phyloP scores from a whole-genome alignment of 768 basidiomycete genomes.

The Xerocomellus chrysenteron region DNA sequence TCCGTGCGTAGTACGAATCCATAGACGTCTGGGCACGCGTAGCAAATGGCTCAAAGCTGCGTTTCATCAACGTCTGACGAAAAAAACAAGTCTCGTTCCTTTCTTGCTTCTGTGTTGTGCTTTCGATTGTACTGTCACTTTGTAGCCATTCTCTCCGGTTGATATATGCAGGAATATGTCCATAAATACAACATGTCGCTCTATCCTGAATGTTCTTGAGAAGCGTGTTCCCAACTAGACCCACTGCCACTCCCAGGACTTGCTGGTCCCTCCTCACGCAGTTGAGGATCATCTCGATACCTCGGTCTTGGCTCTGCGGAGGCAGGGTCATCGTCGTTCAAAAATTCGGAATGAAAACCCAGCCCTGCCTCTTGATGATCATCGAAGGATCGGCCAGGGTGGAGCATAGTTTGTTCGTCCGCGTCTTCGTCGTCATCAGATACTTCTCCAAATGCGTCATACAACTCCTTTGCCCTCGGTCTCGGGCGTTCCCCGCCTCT shows the following conservation, averaged over 20 bases:
- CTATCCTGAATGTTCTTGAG: slow-evolving; percentile 34
- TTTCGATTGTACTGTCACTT: slow-evolving; percentile 15
- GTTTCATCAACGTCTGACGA: slow-evolving; percentile 49
- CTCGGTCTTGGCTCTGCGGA: slow-evolving; percentile 29
- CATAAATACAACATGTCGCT: slow-evolving; percentile 12
- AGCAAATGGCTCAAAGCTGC: slow-evolving; percentile 81
- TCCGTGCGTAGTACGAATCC: slow-evolving; percentile 71
- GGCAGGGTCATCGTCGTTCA: slow-evolving; percentile 72
- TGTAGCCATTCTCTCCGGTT: slow-evolving; percentile 6
- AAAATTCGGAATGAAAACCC: slow-evolving; percentile 75
- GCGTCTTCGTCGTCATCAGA: slow-evolving; percentile 81
- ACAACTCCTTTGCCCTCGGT: slow-evolving; percentile 81
- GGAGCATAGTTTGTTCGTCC: slow-evolving; percentile 69
- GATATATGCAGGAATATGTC: slow-evolving; percentile 24
- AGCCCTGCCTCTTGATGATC: slow-evolving; percentile 39
- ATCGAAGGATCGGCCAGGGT: slow-evolving; percentile 34
- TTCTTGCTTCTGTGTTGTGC: neutral
- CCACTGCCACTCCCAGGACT: slow-evolving; percentile 43
- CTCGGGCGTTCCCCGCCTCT: slow-evolving; percentile 35
- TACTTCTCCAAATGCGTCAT: slow-evolving; percentile 93
- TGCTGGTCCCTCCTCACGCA: slow-evolving; percentile 15
- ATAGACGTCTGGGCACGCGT: slow-evolving; percentile 78
- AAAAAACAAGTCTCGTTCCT: neutral
- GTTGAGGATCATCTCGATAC: slow-evolving; percentile 57
- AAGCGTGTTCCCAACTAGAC: slow-evolving; percentile 78